Percentiles rank a stretch among this genome's conserved stretches.
phyloP scores from a whole-genome alignment of 2,329 filamentous ascomycete genomes.

The Rutstroemia sp. region DNA sequence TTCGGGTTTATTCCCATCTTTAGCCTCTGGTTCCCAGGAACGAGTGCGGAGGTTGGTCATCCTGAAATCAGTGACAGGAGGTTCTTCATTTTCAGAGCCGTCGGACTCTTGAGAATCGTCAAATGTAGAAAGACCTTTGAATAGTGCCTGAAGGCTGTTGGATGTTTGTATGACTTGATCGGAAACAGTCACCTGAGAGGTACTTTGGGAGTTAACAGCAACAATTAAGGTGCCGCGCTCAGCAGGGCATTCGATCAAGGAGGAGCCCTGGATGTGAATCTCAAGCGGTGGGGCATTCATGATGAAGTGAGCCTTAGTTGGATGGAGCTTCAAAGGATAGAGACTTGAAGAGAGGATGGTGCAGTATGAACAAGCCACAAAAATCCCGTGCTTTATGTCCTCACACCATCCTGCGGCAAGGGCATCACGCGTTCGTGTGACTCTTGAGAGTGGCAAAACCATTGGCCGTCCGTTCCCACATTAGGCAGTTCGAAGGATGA shows the following conservation, averaged over 20 bases:
- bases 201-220: not conserved
- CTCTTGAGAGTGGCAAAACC: not conserved
- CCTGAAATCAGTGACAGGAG: not conserved
- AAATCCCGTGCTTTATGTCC: too few species aligned
- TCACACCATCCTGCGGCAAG: too few species aligned
- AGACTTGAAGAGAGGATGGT: too few species aligned
- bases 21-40: not conserved
- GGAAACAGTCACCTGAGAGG: not conserved
- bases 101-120: not conserved
- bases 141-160: constrained; percentile 1
- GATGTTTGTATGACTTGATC: not conserved
- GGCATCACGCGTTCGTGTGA: not conserved
- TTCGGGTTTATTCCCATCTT: not conserved
- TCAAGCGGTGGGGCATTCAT: not conserved
- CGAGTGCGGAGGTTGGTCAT: not conserved
- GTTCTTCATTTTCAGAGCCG: too few species aligned
- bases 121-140: not conserved
- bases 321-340: too few species aligned
- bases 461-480: not conserved
- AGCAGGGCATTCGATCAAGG: not conserved
- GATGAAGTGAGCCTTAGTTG: too few species aligned
- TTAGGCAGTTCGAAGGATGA: not conserved
- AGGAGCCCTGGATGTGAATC: not conserved
- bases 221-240: not conserved
- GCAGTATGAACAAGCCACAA: too few species aligned